A percentile compares a stretch with the other conserved stretches of the same genome.
These are phyloP conservation scores for Ceratobasidium sp. DNA, from an alignment of 1,284 basidiomycete genomes.

Conservation along the genomic window DNA sequence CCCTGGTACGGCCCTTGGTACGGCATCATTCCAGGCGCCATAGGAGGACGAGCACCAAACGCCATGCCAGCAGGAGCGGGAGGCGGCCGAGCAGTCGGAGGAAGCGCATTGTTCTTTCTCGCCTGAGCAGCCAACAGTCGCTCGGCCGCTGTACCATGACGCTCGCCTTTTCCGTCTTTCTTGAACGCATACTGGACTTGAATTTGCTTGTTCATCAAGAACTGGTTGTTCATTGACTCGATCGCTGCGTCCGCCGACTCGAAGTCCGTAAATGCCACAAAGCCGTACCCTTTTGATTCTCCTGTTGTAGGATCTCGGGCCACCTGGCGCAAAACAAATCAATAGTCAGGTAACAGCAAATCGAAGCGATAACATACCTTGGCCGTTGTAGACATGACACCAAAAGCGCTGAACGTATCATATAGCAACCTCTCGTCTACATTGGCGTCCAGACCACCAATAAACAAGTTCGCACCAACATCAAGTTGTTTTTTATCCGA, in stretches of 20 bases:
- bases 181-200: conserved; percentile 98
- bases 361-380: conserved; percentile 72
- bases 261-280: conserved; percentile 97
- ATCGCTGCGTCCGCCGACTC: conserved; percentile 96
- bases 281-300: conserved; percentile 95
- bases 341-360: neutral
- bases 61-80: conserved; percentile 70
- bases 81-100: conserved; percentile 74
- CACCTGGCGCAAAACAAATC: conserved; percentile 67
- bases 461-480: conserved; percentile 96
- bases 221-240: conserved; percentile 97
- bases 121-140: conserved; percentile 95
- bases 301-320: conserved; percentile 89
- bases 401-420: conserved; percentile 96
- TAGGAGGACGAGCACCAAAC: conserved; percentile 64
- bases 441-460: conserved; percentile 93
- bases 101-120: conserved; percentile 91
- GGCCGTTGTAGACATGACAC: conserved; percentile 91
- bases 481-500: conserved; percentile 98
- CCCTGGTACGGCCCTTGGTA: conserved; percentile 77
- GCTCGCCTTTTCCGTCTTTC: conserved; percentile 97
- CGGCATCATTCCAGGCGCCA: conserved; percentile 51
- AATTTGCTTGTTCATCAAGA: conserved; percentile 97
- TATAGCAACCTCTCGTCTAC: conserved; percentile 94
- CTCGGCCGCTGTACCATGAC: conserved; percentile 96